phyloP scores from a whole-genome alignment of 495 filamentous ascomycete species.

The Lasiosphaeria hispida region DNA sequence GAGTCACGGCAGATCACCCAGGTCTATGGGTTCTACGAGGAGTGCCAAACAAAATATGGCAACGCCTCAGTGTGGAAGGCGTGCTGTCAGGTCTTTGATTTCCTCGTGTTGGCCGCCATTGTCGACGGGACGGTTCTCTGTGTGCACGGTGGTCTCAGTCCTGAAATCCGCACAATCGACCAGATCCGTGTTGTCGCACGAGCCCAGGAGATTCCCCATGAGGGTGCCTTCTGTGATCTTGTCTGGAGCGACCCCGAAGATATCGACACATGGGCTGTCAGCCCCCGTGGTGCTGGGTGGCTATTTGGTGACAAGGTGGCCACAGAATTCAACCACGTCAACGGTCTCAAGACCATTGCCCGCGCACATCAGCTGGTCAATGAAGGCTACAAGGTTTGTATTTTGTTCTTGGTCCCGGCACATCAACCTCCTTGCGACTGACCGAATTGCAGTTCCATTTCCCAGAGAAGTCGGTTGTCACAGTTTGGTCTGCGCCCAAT shows the following conservation, averaged over 20 bases:
- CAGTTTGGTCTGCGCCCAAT: conserved; percentile 97
- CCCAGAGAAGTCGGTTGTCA: conserved; percentile 92
- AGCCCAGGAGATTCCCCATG: conserved; percentile 96
- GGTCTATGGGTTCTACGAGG: conserved; percentile 98
- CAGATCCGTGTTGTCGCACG: conserved; percentile 96
- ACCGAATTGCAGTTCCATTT: conserved; percentile 72
- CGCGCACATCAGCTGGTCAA: conserved; percentile 96
- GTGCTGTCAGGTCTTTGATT: conserved; percentile 98
- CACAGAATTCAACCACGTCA: conserved; percentile 99
- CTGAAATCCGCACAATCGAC: conserved; percentile 93
- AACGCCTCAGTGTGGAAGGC: conserved; percentile 99
- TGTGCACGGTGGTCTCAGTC: conserved; percentile 94
- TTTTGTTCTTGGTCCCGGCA: neutral
- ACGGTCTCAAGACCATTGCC: conserved; percentile 90
- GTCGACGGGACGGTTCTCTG: conserved; percentile 96
- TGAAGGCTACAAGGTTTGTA: conserved; percentile 85
- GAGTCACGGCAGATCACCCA: conserved; percentile 98
- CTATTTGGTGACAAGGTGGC: conserved; percentile 96
- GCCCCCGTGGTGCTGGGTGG: conserved; percentile 93
- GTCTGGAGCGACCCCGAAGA: conserved; percentile 99
- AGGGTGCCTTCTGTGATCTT: conserved; percentile 96
- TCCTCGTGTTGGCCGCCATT: conserved; percentile 91
- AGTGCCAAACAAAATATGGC: conserved; percentile 96
- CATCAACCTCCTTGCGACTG: neutral
- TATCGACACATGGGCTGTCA: conserved; percentile 96